A percentile compares a stretch with the other conserved stretches of the same genome.
Evolutionary conservation across 1,284 basidiomycete species (phyloP).

Genomic region (Termitomyces sp.): DNA sequence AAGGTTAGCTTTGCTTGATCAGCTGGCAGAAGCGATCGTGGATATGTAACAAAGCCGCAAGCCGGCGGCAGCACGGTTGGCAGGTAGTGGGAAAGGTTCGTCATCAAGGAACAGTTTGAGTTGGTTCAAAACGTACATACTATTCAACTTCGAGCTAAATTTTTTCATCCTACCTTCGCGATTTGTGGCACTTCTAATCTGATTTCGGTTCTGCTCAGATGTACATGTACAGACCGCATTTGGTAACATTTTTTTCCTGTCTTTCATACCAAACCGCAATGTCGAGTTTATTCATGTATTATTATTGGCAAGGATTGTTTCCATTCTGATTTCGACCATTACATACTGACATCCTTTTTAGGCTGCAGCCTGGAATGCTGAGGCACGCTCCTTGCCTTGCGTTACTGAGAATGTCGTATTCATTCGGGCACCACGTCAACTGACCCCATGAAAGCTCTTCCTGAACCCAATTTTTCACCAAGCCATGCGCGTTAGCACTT

Average conservation of each 20-base stretch:
- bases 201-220: background rate
- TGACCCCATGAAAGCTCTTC: background rate
- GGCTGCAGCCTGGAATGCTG: background rate
- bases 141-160: background rate
- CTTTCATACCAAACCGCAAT: background rate
- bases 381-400: background rate
- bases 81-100: background rate
- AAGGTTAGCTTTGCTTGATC: conserved; percentile 2
- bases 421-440: background rate
- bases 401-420: background rate
- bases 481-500: background rate
- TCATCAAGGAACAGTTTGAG: background rate
- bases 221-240: background rate
- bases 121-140: background rate
- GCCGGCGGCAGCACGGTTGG: conserved; percentile 4
- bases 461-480: background rate
- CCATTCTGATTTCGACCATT: background rate
- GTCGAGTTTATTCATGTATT: background rate
- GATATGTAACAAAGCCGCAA: conserved; percentile 1
- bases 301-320: background rate
- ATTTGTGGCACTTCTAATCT: background rate
- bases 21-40: background rate
- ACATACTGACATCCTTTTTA: background rate
- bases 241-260: background rate
- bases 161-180: no score